Evolutionary conservation across 305 asterid genomes (phyloP), one percentile per base, ranked within the genome.

Genomic region (Rubia occidens): DNA sequence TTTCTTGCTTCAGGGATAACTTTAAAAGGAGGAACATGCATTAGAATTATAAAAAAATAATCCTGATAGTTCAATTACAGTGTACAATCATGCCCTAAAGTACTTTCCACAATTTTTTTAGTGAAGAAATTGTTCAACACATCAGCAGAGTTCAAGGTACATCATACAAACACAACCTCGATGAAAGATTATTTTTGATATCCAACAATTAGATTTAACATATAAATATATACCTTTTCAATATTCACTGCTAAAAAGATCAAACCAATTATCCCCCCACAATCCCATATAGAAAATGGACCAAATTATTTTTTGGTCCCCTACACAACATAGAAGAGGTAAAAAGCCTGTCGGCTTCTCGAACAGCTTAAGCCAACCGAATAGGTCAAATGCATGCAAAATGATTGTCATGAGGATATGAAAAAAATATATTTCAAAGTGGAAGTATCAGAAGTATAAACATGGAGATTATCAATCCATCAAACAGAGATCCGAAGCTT

Each of bases 151-250:
- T 1, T 13, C 5, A 24, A 47, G 44, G 42, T 47, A 15, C 59
- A 66, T 17, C 44, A 66, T 66, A 66, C 54, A 66, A 7, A 11
- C 37, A 53, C 61, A 49, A 51, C 43, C 62, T 67, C 29, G 26
- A 71, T 59, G 8, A 4, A 39, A 51, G 40, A 65, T 61, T 35
- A 11, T 63, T 11, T 18, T 26, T 10, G 39, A 67, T 56, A 35
- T 60, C 49, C 18, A 37, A 69, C 3, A n/a, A 55, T 43, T 18
- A 66, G 56, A 26, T 66, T 56, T 21, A 40, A 61, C 49, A 49
- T 69, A 32, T 60, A 60, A 76, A 74, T 73, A 75, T 61, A 74
- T 79, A 93, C 97, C 96, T 89, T 89, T 90, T 81, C 85, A 62
- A 75, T 94, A 94, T 53, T 95, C 95, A 76, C 89, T 76, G 72